Conservation (phyloP, 2,329 filamentous ascomycete species). For the Rhinocladiella similis region DNA sequence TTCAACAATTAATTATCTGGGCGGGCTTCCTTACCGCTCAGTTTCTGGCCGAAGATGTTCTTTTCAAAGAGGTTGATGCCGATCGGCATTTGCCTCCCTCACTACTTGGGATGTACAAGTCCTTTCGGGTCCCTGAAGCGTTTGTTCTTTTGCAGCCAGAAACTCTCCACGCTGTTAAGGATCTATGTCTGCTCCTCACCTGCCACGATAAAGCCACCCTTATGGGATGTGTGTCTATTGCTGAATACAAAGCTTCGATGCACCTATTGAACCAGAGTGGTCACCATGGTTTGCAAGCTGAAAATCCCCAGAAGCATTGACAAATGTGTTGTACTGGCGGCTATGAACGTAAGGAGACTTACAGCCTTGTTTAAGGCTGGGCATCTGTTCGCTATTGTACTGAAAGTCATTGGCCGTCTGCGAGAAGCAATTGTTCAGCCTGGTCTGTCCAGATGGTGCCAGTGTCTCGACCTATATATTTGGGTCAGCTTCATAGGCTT, state of each 20-base stretch:
- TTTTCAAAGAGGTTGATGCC: constrained; percentile 1
- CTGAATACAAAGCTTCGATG: constrained; percentile 13
- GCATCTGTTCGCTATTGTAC: constrained; percentile 6
- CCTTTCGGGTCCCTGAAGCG: neutral
- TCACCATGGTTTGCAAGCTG: constrained; percentile 1
- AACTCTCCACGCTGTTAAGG: constrained; percentile 6
- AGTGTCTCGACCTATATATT: constrained; percentile 6
- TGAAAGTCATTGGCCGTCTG: constrained; percentile 7
- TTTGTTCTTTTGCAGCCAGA: constrained; percentile 1
- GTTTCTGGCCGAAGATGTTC: constrained; percentile 10
- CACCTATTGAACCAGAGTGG: constrained; percentile 6
- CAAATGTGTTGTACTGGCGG: constrained; percentile 5
- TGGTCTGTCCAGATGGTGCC: neutral
- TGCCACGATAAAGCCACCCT: constrained; percentile 4
- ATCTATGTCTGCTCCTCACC: constrained; percentile 6
- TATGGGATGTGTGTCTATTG: constrained; percentile 3
- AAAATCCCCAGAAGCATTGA: neutral
- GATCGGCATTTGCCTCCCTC: neutral
- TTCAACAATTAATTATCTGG: constrained; percentile 12
- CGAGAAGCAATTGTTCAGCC: constrained; percentile 1
- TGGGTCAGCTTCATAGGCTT: constrained; percentile 12
- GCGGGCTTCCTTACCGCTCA: constrained; percentile 14
- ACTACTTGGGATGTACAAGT: neutral
- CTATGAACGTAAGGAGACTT: constrained; percentile 13
- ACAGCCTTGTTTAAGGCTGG: constrained; percentile 7